Base-by-base conservation (phyloP, 495 filamentous ascomycete species). In the Penicillium herquei region DNA sequence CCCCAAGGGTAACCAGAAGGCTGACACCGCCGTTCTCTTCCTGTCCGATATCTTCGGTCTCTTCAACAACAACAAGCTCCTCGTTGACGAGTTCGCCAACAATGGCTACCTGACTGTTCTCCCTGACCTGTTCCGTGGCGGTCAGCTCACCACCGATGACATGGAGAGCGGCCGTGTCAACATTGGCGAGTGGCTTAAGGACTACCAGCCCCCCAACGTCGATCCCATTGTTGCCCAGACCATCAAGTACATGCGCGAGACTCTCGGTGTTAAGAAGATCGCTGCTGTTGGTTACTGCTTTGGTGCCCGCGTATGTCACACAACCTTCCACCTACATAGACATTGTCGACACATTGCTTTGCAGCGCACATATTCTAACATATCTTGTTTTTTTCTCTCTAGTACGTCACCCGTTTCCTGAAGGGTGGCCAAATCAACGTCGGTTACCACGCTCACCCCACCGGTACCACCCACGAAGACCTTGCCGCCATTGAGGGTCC, bases 81-180 rank as follows among this genome's bases (percentile, higher is more conserved):
- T 92, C 54, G 90, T 90, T 54, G 91, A 95, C 75, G 87, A 90
- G 67, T 90, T 81, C 57, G 91, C 91, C 54, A 85, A 83, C 62
- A 88, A 89, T 65, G 91, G 91, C 41, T 96, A 92, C 70, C 78
- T 88, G 17, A 84, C 84, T 42, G 69, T 92, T 18, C 76, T 96
- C 59, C 81, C 89, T 53, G 91, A 96, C 68, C 72, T 88, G 55
- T 90, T 93, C 78, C 79, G 86, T 40, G 90, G 88, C 48, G 88
- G 95, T 61, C 61, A 83, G 13, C 64, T 90, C 61, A 52, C 63
- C 13, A 61, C 65, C 44, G 73, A 73, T 6, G 76, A 85, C 48
- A 85, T 87, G 72, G 75, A 78, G 2, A 70, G 79, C 1, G 73
- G 62, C 33, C 83, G 71, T 60, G 86, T 84, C 61, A 78, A 89